Conservation (phyloP, 306 rosid species). For the Clitoria ternatea region DNA sequence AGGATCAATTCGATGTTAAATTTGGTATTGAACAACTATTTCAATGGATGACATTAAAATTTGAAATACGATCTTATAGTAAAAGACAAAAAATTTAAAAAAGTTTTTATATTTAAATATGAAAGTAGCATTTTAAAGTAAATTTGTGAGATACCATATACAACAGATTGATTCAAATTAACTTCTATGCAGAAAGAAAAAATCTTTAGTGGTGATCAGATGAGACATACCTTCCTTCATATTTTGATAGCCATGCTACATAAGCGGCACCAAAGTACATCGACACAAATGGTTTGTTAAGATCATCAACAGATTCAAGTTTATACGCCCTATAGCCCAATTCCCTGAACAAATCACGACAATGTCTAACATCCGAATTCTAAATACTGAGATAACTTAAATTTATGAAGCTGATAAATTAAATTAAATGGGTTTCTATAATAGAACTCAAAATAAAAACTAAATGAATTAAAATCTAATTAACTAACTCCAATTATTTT, state of each 20-base stretch:
- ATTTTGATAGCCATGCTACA: constrained; percentile 65
- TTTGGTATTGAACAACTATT: not conserved
- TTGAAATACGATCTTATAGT: too few species aligned
- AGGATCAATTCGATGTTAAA: not conserved
- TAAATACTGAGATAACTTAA: too few species aligned
- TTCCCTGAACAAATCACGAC: constrained; percentile 52
- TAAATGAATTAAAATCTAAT: too few species aligned
- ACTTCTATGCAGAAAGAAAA: not conserved
- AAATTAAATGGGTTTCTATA: too few species aligned
- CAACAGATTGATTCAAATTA: not conserved
- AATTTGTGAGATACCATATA: not conserved
- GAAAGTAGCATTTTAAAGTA: not conserved
- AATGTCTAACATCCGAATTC: too few species aligned
- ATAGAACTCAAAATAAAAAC: too few species aligned
- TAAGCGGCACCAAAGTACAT: constrained; percentile 95
- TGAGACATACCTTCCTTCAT: constrained; percentile 66
- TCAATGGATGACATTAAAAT: too few species aligned
- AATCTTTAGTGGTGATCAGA: not conserved
- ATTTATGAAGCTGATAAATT: too few species aligned
- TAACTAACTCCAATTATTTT: too few species aligned
- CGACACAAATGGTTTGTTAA: constrained; percentile 76
- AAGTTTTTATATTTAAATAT: too few species aligned
- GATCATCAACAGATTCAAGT: constrained; percentile 59
- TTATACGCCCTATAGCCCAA: constrained; percentile 67
- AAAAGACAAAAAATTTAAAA: too few species aligned